Percentiles rank a stretch among this genome's conserved stretches.
Conservation (phyloP, 352 stramenopile genomes). For the Phytophthora uliginosa region DNA sequence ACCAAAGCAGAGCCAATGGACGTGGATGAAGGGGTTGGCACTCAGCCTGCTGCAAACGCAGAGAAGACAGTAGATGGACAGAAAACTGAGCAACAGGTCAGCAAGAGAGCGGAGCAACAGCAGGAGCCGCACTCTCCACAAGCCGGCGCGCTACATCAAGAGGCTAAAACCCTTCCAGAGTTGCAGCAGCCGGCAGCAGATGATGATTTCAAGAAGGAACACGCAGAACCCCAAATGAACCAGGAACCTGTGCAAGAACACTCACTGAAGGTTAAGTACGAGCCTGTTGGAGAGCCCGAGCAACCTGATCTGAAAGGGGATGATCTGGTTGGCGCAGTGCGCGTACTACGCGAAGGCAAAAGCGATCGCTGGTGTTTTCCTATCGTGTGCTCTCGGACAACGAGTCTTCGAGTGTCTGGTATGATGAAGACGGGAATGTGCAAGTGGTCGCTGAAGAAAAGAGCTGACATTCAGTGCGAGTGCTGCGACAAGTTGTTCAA, state of each 20-base stretch:
- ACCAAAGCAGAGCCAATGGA: slow-evolving; percentile 11
- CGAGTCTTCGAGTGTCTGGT: slow-evolving; percentile 24
- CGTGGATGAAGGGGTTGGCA: neutral
- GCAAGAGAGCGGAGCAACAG: neutral
- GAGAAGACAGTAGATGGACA: neutral
- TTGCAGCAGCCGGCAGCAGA: neutral
- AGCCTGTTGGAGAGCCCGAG: slow-evolving; percentile 16
- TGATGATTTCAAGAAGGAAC: neutral
- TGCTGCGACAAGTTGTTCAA: slow-evolving; percentile 27
- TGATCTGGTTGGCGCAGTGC: slow-evolving; percentile 31
- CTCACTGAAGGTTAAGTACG: slow-evolving; percentile 1
- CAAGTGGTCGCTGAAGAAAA: slow-evolving; percentile 28
- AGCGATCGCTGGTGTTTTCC: slow-evolving; percentile 27
- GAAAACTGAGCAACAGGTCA: neutral
- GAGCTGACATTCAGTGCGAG: slow-evolving; percentile 19
- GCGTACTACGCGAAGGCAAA: slow-evolving; percentile 17
- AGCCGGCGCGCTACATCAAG: neutral
- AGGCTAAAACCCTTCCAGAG: neutral
- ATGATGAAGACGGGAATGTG: slow-evolving; percentile 34
- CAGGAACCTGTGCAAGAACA: neutral
- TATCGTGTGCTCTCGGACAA: slow-evolving; percentile 33
- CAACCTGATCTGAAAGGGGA: slow-evolving; percentile 25
- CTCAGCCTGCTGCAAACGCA: neutral
- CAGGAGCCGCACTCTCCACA: neutral
- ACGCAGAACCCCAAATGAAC: neutral